A percentile compares a stretch with the other conserved stretches of the same genome.
phyloP scores from a whole-genome alignment of 305 asterid genomes.

The Lippia alba region DNA sequence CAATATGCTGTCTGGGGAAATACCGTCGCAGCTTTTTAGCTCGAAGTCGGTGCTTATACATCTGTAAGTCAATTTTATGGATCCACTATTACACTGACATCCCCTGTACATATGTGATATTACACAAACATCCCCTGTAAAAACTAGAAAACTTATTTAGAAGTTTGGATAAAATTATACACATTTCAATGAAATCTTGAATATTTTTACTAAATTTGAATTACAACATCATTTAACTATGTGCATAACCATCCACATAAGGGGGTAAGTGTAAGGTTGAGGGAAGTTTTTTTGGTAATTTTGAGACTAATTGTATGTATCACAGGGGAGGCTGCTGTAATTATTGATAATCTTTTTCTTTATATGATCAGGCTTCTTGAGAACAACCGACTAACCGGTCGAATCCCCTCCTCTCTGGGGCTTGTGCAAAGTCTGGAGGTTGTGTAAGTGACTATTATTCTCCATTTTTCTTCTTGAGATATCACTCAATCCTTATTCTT shows the following conservation, averaged over 20 bases:
- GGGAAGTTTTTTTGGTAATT: not conserved
- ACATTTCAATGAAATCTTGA: no score
- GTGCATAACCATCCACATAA: not conserved
- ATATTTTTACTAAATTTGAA: no score
- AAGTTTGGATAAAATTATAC: no score
- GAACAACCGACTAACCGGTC: conserved; percentile 63
- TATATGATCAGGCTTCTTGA: conserved; percentile 74
- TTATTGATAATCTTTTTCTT: not conserved
- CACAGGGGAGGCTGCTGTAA: not conserved
- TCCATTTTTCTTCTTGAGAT: conserved; percentile 21
- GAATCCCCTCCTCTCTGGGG: conserved; percentile 71
- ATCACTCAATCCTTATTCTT: conserved; percentile 5
- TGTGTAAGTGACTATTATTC: conserved; percentile 64
- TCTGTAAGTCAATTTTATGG: conserved; percentile 55
- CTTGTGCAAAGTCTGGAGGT: conserved; percentile 64
- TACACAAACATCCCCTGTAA: not conserved
- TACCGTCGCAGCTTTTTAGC: conserved; percentile 70
- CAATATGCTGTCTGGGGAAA: conserved; percentile 71
- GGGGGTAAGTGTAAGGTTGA: not conserved
- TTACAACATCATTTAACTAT: not conserved
- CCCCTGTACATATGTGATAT: not conserved
- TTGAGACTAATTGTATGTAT: not conserved
- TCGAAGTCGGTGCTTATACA: conserved; percentile 66
- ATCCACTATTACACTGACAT: no score
- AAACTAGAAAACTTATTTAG: no score